Base-by-base conservation (phyloP, 176 grass and related monocot genomes). In the Oryza nivara region DNA sequence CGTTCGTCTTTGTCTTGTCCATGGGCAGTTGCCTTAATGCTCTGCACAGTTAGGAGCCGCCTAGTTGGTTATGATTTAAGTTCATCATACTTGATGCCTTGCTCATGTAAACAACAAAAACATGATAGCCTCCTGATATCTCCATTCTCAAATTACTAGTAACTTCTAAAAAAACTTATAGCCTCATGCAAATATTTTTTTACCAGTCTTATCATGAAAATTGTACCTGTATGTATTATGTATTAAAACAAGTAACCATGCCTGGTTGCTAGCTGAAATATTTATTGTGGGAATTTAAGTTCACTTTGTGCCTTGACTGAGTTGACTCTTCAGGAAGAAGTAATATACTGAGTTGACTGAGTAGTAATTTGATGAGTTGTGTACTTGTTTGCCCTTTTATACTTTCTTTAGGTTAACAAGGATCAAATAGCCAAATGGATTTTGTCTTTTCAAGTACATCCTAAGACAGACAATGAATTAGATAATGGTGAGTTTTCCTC, bases 381-480 rank as follows among this genome's bases (percentile, higher is more conserved):
- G 14, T 84, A 85, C 7, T 74, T 76, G 47, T 76, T 16, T 28
- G 7, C 70, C 70, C 80, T 0, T 28, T 2, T 70, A 38, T 81
- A 38, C 41, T 61, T 44, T 54, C 19, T 86, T 81, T 92, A 98
- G 96, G 88, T 98, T 87, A 83, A 94, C 70, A 90, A 68, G 77
- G 91, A 94, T 84, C 74, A 94, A 68, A 85, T 98, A 81, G 71
- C 75, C 14, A 81, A 77, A 47, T 98, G 96, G 93, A 79, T 98
- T 45, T 87, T 95, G 77, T 98, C 93, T 43, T 98, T 98, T 77
- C 93, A 95, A 89, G 82, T 73, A 54, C 90, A 94, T 65, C 96
- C 93, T 16, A 65, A 85, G 46, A 68, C 54, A 7, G 78, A 75
- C 20, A 19, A 9, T 30, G 65, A 91, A 35, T 67, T 81, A 58